Evolutionary conservation across 1,284 basidiomycete genomes (phyloP).

Genomic region (Puccinia coronata): DNA sequence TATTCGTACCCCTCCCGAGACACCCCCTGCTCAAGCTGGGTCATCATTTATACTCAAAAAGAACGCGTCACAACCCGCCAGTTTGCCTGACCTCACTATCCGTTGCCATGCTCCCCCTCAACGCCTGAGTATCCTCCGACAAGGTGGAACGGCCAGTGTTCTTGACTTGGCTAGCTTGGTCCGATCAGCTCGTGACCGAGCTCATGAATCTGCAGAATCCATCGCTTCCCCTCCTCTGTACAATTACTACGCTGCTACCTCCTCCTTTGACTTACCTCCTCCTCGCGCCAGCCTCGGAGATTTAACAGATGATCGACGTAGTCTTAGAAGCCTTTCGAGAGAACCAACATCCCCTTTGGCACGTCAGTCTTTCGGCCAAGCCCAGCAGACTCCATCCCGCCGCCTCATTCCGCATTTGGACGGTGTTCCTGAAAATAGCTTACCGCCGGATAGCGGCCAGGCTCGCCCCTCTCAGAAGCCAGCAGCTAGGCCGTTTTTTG

Average conservation of each 20-base stretch:
- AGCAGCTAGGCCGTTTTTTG: too few species aligned
- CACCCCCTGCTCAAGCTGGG: not conserved
- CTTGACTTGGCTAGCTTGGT: constrained; percentile 44
- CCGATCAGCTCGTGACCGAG: constrained; percentile 19
- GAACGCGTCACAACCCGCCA: not conserved
- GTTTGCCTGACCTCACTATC: not conserved
- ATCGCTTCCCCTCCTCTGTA: not conserved
- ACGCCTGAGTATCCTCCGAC: constrained; percentile 28
- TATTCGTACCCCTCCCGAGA: not conserved
- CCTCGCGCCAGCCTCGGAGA: not conserved
- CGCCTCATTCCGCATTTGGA: not conserved
- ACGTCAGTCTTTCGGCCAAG: not conserved
- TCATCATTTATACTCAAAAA: not conserved
- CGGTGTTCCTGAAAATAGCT: not conserved
- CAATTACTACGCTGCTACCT: constrained; percentile 8
- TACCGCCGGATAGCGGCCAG: not conserved
- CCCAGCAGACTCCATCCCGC: not conserved
- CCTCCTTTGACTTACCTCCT: not conserved
- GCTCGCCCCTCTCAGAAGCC: not conserved
- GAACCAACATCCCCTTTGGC: not conserved
- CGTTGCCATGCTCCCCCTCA: constrained; percentile 5
- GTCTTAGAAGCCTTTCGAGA: not conserved
- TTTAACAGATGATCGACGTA: not conserved
- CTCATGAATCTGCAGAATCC: not conserved
- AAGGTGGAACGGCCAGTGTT: constrained; percentile 36